Base-by-base conservation (phyloP, 331 rosid species). In the Pyracantha coccinea region DNA sequence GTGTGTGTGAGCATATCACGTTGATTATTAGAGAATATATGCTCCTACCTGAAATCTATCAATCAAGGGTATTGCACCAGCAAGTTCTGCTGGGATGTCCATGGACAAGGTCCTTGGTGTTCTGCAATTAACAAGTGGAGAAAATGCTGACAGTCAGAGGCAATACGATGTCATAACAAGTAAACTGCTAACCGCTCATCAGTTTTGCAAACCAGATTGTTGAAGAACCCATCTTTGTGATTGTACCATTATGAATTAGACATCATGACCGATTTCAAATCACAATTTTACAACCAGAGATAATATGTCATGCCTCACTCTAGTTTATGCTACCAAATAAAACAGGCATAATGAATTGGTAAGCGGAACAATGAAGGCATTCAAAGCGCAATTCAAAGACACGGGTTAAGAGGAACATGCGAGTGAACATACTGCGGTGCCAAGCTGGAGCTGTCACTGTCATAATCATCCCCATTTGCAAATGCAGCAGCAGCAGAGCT, bases 61-160 rank as follows among this genome's bases (percentile, higher is more conserved):
- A 29, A 95, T 85, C 89, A 95, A 81, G 75, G 97, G 99, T 72
- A 95, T 82, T 70, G 93, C 99, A 75, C 94, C 93, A 20, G 93
- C 92, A 8, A 95, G 92, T 78, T 95, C 98, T 24, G 89, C 87
- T 8, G 99, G 97, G 81, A 95, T 77, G 41, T 88, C 81, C 92
- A 85, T 85, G 58, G 97, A 86, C 15, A 83, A 75, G 66, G 97
- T 74, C 24, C 88, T 75, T 50, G 97, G 93, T 2, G 99, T 95
- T 68, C 98, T 91, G 85, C 77, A 70, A 76, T 50, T 79, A 60
- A 77, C 72, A 81, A 52, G 10, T 65, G 65, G 44, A 41, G 24
- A 25, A 5, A 75, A 50, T 0, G 72, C n/a, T 21, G 47, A 50
- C 17, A 2, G 61, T 82, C 57, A 76, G 72, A 15, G 21, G 53